Evolutionary conservation across 768 basidiomycete species (phyloP).

Genomic region (Amanita subjunquillea): DNA sequence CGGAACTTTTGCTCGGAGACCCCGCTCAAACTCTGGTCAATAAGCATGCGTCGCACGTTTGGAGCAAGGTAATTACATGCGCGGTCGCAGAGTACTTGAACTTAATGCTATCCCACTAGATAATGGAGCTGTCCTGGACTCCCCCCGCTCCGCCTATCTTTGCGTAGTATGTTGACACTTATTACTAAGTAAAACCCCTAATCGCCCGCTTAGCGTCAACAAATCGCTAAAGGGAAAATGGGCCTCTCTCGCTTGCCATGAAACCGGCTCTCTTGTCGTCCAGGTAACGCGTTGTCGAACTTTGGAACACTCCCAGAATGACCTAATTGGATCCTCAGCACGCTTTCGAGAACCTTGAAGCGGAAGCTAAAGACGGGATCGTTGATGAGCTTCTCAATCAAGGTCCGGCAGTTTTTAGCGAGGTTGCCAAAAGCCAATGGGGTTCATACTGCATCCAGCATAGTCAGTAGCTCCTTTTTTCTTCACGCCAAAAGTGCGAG

Average conservation of each 20-base stretch:
- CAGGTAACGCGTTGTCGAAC: conserved; percentile 39
- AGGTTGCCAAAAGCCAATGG: conserved; percentile 84
- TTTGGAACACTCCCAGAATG: not conserved
- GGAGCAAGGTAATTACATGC: conserved; percentile 59
- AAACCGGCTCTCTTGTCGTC: conserved; percentile 82
- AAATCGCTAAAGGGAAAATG: conserved; percentile 82
- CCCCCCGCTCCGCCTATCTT: conserved; percentile 84
- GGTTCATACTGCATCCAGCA: conserved; percentile 83
- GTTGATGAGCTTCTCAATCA: conserved; percentile 77
- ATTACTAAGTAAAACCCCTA: conserved; percentile 1
- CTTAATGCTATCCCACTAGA: conserved; percentile 28
- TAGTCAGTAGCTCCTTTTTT: conserved; percentile 35
- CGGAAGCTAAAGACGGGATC: conserved; percentile 75
- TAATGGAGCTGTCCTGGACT: conserved; percentile 87
- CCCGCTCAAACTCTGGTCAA: conserved; percentile 82
- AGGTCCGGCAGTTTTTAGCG: conserved; percentile 54
- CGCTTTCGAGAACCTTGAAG: conserved; percentile 79
- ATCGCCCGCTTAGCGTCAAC: conserved; percentile 50
- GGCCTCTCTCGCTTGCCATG: conserved; percentile 84
- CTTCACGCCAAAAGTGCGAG: not conserved
- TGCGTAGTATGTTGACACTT: conserved; percentile 47
- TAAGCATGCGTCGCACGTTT: conserved; percentile 87
- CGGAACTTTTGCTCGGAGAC: conserved; percentile 75
- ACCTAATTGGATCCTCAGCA: conserved; percentile 32
- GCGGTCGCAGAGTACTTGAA: not conserved